These are phyloP conservation scores for Metarhizium album DNA, from an alignment of 2,329 filamentous ascomycete genomes.

Conservation along the genomic window DNA sequence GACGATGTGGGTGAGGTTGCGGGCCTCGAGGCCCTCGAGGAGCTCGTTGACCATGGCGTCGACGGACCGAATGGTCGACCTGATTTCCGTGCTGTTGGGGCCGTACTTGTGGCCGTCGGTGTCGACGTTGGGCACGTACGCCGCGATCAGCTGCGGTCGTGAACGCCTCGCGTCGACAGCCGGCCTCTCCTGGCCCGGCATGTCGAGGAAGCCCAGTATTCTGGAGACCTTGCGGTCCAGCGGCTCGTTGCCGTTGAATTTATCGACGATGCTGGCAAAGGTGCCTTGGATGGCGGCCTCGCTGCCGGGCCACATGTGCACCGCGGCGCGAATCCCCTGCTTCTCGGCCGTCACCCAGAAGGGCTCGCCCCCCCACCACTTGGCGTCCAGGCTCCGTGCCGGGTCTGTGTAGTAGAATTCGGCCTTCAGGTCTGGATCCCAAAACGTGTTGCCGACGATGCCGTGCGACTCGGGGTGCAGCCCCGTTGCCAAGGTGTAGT, in stretches of 20 bases:
- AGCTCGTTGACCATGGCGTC: conserved; percentile 74
- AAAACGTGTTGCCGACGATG: conserved; percentile 89
- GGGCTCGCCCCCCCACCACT: conserved; percentile 94
- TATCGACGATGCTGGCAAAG: conserved; percentile 73
- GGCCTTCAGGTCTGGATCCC: conserved; percentile 65
- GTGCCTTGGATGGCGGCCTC: conserved; percentile 73
- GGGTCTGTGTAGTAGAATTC: conserved; percentile 87
- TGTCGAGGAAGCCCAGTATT: conserved; percentile 74
- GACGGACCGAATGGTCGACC: conserved; percentile 63
- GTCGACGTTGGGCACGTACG: conserved; percentile 92
- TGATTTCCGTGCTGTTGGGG: conserved; percentile 89
- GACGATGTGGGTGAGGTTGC: conserved; percentile 81
- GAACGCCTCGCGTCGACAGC: conserved; percentile 38
- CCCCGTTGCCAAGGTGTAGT: conserved; percentile 87
- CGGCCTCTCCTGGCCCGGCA: conserved; percentile 58
- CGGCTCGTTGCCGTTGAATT: conserved; percentile 67
- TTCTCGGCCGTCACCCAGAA: conserved; percentile 89
- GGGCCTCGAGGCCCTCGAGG: conserved; percentile 62
- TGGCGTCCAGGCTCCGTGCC: conserved; percentile 61
- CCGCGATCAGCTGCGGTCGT: conserved; percentile 83
- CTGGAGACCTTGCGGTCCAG: conserved; percentile 67
- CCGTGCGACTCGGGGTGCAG: conserved; percentile 89
- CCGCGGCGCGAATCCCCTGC: conserved; percentile 64
- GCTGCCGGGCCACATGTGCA: conserved; percentile 98
- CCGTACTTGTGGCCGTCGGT: conserved; percentile 77